Evolutionary conservation across 352 stramenopile species (phyloP), one percentile per base, ranked within the genome.

Genomic region (Globisporangium camurandrum): DNA sequence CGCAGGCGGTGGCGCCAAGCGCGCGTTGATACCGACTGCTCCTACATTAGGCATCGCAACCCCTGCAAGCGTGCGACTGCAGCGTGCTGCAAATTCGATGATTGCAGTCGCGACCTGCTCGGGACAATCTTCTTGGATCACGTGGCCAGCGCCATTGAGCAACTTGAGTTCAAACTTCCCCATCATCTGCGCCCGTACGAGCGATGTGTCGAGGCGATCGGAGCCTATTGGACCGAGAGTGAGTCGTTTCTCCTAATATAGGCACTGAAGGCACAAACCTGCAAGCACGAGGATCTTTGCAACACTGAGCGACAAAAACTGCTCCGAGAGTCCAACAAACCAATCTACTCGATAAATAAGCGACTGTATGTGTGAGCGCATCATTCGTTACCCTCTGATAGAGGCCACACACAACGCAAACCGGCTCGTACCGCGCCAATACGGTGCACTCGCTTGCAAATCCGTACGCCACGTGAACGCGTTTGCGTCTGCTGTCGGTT

Each of bases 161-260:
- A 94, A 57, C 23, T 78, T 66, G 45, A 95, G 71, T 57, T 95
- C 82, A 36, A 95, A 95, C 56, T 95, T 95, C 31, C 86, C 85
- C 77, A 93, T 90, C 86, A 95, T 95, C 59, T 95, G 86, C 7
- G 73, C 86, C 10, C 84, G 78, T 65, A 88, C 88, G 30, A 95
- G 66, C 19, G 84, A 63, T n/a, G 84, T 95, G 57, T 95, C 86
- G 3, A 95, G 62, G 8, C 86, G 75, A 44, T 95, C 86, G 0
- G 80, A 89, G 9, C 84, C n/a, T n/a, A n/a, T n/a, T n/a, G n/a
- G n/a, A n/a, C n/a, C n/a, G n/a, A n/a, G n/a, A n/a, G n/a, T n/a
- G n/a, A n/a, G n/a, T n/a, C n/a, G n/a, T n/a, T n/a, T n/a, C n/a
- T n/a, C n/a, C n/a, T n/a, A n/a, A n/a, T n/a, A n/a, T n/a, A n/a